Percentiles rank a stretch among this genome's conserved stretches.
phyloP scores from a whole-genome alignment of 768 basidiomycete genomes.

The Aureoboletus auriporus region DNA sequence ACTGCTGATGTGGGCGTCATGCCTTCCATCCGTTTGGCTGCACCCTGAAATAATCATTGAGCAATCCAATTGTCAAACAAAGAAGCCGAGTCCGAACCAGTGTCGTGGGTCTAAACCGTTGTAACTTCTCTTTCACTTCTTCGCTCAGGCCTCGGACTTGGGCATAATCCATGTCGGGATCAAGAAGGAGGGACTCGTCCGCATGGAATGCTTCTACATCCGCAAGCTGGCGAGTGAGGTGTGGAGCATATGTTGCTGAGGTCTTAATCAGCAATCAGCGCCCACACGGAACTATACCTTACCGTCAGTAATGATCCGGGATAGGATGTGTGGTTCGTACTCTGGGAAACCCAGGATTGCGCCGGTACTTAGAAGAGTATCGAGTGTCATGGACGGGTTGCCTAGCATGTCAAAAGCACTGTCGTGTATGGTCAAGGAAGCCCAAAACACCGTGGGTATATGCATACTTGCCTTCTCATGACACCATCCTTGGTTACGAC shows the following conservation, averaged over 20 bases:
- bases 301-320: constrained; percentile 74
- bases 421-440: neutral
- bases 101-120: constrained; percentile 57
- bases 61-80: neutral
- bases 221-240: constrained; percentile 67
- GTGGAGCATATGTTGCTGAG: constrained; percentile 58
- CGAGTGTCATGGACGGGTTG: constrained; percentile 48
- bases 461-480: constrained; percentile 36
- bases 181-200: constrained; percentile 70
- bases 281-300: constrained; percentile 8
- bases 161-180: constrained; percentile 67
- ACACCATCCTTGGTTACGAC: constrained; percentile 40
- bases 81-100: constrained; percentile 42
- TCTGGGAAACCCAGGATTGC: constrained; percentile 33
- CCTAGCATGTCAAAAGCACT: constrained; percentile 78
- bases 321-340: constrained; percentile 48
- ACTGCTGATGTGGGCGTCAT: constrained; percentile 83
- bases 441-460: neutral
- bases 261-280: neutral
- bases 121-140: constrained; percentile 69
- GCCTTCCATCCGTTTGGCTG: constrained; percentile 89
- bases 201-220: constrained; percentile 71
- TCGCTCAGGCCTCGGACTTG: constrained; percentile 64
- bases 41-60: constrained; percentile 52
- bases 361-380: constrained; percentile 45